Conservation (phyloP, 495 filamentous ascomycete genomes). For the Hypomontagnella monticulosa region DNA sequence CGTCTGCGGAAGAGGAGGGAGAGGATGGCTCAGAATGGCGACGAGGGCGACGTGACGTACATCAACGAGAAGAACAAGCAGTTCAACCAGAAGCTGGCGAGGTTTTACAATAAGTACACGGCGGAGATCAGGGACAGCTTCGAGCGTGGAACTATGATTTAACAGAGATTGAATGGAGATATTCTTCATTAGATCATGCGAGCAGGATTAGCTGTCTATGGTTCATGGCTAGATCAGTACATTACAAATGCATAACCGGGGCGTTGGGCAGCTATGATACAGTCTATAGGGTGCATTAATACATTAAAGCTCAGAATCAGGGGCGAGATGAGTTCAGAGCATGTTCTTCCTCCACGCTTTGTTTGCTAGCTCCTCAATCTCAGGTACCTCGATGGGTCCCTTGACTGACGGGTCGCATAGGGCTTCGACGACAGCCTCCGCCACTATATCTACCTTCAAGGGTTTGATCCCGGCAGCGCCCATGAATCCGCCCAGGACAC, state of each 20-base stretch:
- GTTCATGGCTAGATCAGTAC: conserved; percentile 32
- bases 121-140: conserved; percentile 97
- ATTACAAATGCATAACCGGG: conserved; percentile 15
- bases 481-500: conserved; percentile 74
- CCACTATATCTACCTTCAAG: conserved; percentile 83
- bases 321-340: conserved; percentile 61
- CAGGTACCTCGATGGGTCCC: conserved; percentile 72
- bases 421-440: conserved; percentile 83
- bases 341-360: conserved; percentile 84
- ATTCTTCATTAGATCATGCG: conserved; percentile 17
- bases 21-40: conserved; percentile 74
- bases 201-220: conserved; percentile 13
- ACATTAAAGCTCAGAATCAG: conserved; percentile 8
- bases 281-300: conserved; percentile 45
- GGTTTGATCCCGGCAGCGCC: conserved; percentile 87
- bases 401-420: conserved; percentile 73
- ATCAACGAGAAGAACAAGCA: conserved; percentile 99
- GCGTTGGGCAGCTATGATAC: conserved; percentile 42
- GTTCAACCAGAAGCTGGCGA: conserved; percentile 94
- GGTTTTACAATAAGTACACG: conserved; percentile 99
- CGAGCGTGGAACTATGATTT: conserved; percentile 93
- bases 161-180: conserved; percentile 35
- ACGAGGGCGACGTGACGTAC: conserved; percentile 91
- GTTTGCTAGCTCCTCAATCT: conserved; percentile 76
- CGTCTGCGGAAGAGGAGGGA: conserved; percentile 85